Base-by-base conservation (phyloP, 768 basidiomycete genomes). In the Leccinum variicolor region DNA sequence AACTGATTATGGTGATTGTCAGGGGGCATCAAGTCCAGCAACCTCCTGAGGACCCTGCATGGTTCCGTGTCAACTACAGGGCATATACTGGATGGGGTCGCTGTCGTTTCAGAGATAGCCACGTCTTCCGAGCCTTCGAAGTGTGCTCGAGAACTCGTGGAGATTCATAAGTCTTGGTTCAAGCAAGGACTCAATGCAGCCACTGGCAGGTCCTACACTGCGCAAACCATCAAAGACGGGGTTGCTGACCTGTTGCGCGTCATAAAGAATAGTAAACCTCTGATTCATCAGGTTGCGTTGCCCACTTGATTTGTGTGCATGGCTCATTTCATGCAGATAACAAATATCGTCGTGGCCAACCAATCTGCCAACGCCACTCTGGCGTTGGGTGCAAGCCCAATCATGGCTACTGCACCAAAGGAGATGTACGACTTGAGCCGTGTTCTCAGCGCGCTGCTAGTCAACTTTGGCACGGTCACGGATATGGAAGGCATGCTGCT, bases 341-440 rank as follows among this genome's bases (percentile, higher is more conserved):
- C 94, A 4, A 93, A 96, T 66, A 85, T 79, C 19, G 94, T 97
- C 15, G 92, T 93, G 29, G 84, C 86, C 19, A 94, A 86, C 19
- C 94, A 95, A 74, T 91, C 89, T 5, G 93, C 94, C 21, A 97
- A 96, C 67, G 81, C 89, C 2, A 96, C 94, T 2, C 79, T 98
- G 6, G 92, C 93, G 0, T 66, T 97, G 4, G 89, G 90, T 17
- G 93, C 86, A 14, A 94, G 91, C 58, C 95, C 95, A 0, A 94
- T 98, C 68, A 98, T 98, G 95, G 90, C 94, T 3, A 87, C 90
- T 19, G 84, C 87, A 23, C 80, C 87, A 1, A 77, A 81, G 57
- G 95, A 98, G 69, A 93, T 94, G 80, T 80, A 83, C 26, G 90
- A 95, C 59, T 78, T 98, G 19, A 77, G 84, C 54, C 75, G 76